phyloP scores from a whole-genome alignment of 2,329 filamentous ascomycete species.

The Clarireedia monteithiana region DNA sequence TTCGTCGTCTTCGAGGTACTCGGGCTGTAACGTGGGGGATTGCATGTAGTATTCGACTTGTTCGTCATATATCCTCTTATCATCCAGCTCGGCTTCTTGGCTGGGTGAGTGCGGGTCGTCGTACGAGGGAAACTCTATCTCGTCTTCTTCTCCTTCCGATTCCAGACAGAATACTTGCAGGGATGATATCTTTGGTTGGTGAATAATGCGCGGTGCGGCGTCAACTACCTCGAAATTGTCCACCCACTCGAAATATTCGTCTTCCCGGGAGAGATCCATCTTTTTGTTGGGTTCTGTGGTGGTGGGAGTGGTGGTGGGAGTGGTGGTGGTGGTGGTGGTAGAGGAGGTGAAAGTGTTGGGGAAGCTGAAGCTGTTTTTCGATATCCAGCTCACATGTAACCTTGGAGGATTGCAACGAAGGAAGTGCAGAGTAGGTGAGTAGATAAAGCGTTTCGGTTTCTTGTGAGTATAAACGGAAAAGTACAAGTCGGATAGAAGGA shows the following conservation, averaged over 20 bases:
- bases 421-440: too few species aligned
- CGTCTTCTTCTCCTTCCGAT: conserved; percentile 78
- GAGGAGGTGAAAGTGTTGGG: too few species aligned
- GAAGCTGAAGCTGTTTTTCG: too few species aligned
- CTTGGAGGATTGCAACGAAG: too few species aligned
- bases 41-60: conserved; percentile 37
- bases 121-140: conserved; percentile 36
- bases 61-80: conserved; percentile 24
- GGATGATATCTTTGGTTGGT: conserved; percentile 1
- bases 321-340: too few species aligned
- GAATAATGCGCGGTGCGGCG: conserved; percentile 2
- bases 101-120: conserved; percentile 22
- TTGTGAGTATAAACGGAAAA: too few species aligned
- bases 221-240: conserved; percentile 1
- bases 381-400: too few species aligned
- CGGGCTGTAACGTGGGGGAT: conserved; percentile 51
- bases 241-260: conserved; percentile 8
- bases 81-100: not conserved
- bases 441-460: too few species aligned
- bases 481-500: too few species aligned
- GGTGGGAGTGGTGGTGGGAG: too few species aligned
- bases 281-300: not conserved
- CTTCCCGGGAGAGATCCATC: conserved; percentile 6
- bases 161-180: conserved; percentile 33
- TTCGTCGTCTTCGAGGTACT: conserved; percentile 32